Conservation (phyloP, 805 yeast species). For the Lipomyces yamanashiensis region DNA sequence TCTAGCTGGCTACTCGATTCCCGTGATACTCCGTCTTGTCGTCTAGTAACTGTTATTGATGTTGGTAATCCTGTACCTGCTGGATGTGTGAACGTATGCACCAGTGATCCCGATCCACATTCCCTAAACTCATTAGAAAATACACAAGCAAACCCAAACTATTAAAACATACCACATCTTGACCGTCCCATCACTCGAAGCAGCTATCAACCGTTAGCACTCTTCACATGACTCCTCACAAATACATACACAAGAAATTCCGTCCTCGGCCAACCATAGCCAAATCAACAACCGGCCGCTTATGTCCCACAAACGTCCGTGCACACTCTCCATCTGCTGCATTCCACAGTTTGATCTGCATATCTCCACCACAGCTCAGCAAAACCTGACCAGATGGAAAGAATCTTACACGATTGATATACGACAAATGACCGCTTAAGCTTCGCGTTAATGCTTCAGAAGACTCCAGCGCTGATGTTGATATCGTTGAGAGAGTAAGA, state of each 20-base stretch:
- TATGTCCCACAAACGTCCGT: slow-evolving; percentile 59
- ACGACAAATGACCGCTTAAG: slow-evolving; percentile 56
- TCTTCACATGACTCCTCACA: slow-evolving; percentile 6
- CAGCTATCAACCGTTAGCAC: slow-evolving; percentile 24
- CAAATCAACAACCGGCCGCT: slow-evolving; percentile 53
- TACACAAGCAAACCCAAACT: neutral
- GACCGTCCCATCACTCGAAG: slow-evolving; percentile 53
- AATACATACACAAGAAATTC: slow-evolving; percentile 62
- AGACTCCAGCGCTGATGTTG: slow-evolving; percentile 7
- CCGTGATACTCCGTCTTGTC: slow-evolving; percentile 43
- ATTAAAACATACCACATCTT: slow-evolving; percentile 62
- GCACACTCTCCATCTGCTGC: slow-evolving; percentile 53
- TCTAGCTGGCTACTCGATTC: slow-evolving; percentile 44
- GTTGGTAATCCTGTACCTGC: slow-evolving; percentile 10
- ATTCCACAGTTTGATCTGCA: slow-evolving; percentile 66
- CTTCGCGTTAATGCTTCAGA: slow-evolving; percentile 25
- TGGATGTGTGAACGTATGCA: slow-evolving; percentile 48
- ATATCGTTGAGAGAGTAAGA: slow-evolving; percentile 39
- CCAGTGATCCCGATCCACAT: slow-evolving; percentile 56
- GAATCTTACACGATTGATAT: slow-evolving; percentile 52
- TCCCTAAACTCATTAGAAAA: slow-evolving; percentile 19
- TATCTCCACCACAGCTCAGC: slow-evolving; percentile 63
- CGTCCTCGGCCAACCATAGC: slow-evolving; percentile 67
- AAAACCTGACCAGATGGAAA: slow-evolving; percentile 72
- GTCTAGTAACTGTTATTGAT: slow-evolving; percentile 8